A percentile compares a stretch with the other conserved stretches of the same genome.
Evolutionary conservation across 306 rosid genomes (phyloP).

Genomic region (Vigna radiata): DNA sequence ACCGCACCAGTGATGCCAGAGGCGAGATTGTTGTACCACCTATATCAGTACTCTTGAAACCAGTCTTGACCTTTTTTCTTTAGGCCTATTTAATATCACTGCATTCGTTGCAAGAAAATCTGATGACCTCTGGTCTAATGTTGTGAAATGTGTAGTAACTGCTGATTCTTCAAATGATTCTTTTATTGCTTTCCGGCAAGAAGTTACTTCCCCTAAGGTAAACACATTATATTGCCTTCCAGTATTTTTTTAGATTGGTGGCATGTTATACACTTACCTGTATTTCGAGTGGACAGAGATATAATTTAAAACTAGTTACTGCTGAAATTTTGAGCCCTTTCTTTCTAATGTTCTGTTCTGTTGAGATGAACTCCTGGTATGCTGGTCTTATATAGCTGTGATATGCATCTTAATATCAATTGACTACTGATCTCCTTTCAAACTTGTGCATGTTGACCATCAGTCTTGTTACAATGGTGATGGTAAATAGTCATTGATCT

Average conservation of each 20-base stretch:
- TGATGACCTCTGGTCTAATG: conserved; percentile 44
- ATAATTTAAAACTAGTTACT: conserved; percentile 29
- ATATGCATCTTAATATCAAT: conserved; percentile 2
- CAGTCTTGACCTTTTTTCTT: conserved; percentile 20
- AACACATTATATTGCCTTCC: conserved; percentile 61
- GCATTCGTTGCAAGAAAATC: conserved; percentile 41
- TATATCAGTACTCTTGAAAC: conserved; percentile 59
- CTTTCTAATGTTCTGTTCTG: not conserved
- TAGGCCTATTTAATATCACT: conserved; percentile 36
- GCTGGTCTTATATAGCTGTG: conserved; percentile 8
- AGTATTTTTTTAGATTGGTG: conserved; percentile 57
- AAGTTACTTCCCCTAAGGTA: conserved; percentile 49
- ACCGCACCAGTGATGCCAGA: conserved; percentile 53
- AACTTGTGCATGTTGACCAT: conserved; percentile 7
- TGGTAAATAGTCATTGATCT: not conserved
- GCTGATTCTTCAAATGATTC: conserved; percentile 56
- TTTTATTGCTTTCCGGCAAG: conserved; percentile 39
- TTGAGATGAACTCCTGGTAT: conserved; percentile 7
- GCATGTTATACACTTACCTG: conserved; percentile 50
- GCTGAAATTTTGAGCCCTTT: conserved; percentile 14
- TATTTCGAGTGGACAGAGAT: conserved; percentile 27
- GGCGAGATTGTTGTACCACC: conserved; percentile 61
- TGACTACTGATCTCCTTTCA: not conserved
- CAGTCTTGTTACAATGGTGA: not conserved
- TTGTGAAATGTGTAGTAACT: conserved; percentile 57